A percentile compares a stretch with the other conserved stretches of the same genome.
phyloP scores from a whole-genome alignment of 192 early-diverging fungal species.

The Rhizoclosmatium sp. region DNA sequence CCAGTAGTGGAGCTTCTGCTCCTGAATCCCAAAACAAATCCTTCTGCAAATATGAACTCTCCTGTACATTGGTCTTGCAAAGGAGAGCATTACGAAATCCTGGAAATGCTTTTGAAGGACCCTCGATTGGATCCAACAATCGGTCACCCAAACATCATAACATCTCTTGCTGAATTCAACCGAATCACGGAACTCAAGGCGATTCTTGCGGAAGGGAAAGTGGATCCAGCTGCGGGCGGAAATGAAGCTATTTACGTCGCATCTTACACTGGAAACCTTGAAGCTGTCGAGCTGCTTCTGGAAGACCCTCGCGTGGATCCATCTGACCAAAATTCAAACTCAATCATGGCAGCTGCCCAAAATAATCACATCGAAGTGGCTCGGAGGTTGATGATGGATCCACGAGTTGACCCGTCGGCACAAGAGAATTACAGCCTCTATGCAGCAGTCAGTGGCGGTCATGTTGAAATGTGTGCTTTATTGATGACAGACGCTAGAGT shows the following conservation, averaged over 20 bases:
- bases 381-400: background rate
- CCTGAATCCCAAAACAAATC: background rate
- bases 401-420: background rate
- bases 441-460: background rate
- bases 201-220: background rate
- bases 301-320: background rate
- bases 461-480: background rate
- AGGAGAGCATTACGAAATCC: background rate
- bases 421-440: background rate
- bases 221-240: background rate
- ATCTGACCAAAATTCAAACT: too few relatives aligned
- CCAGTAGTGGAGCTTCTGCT: background rate
- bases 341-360: background rate
- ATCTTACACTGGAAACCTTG: background rate
- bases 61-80: background rate
- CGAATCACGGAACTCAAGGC: background rate
- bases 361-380: background rate
- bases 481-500: background rate
- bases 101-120: background rate
- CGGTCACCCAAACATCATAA: background rate
- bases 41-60: background rate
- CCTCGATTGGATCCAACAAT: background rate
- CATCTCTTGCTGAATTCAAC: background rate
- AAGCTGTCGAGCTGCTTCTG: background rate
- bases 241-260: background rate